phyloP scores from a whole-genome alignment of 305 asterid genomes.

The Fraxinus greggii region DNA sequence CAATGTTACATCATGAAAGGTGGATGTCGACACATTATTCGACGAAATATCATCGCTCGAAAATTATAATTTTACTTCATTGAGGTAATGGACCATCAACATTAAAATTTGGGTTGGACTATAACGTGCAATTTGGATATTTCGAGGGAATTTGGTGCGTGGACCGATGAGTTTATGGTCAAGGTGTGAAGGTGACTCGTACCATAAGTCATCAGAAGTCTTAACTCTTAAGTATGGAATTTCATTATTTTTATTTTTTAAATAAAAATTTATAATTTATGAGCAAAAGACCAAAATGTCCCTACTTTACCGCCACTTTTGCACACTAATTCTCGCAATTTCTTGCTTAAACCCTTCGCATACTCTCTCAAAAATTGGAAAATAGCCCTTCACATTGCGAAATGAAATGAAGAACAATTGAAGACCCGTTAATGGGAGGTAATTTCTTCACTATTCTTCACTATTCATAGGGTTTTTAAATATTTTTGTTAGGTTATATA shows the following conservation, averaged over 20 bases:
- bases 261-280: too few relatives aligned
- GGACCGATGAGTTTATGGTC: not conserved
- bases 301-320: not conserved
- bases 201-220: not conserved
- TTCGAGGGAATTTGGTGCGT: not conserved
- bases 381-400: not conserved
- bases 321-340: not conserved
- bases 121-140: not conserved
- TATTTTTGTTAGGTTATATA: not conserved
- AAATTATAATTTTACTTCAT: too few relatives aligned
- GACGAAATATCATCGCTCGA: not conserved
- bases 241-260: not conserved
- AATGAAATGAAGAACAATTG: not conserved
- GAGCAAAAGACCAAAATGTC: not conserved
- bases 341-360: not conserved
- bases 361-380: not conserved
- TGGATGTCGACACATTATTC: too few relatives aligned
- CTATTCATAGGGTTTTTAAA: not conserved
- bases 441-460: not conserved
- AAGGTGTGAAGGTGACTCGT: not conserved
- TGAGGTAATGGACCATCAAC: not conserved
- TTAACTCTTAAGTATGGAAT: not conserved
- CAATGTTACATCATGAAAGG: not conserved
- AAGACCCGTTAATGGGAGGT: not conserved
- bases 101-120: not conserved